Evolutionary conservation across 331 rosid genomes (phyloP), one percentile per base, ranked within the genome.

Genomic region (Phaseolus coccineus): DNA sequence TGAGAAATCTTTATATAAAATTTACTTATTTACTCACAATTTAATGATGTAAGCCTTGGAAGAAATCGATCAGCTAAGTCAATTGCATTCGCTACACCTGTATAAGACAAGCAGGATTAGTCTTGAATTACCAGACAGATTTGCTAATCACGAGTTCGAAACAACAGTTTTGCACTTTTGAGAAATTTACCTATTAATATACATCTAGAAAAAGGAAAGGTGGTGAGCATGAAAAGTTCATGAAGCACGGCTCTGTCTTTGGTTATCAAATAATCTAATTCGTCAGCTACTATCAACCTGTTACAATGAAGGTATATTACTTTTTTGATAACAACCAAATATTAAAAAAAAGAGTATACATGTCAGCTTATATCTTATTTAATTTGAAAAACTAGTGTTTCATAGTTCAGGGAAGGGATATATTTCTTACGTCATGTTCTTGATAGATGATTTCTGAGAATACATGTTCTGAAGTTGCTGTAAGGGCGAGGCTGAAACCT

Each of bases 61-160:
- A 96, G 94, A 79, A 93, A 96, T 51, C 98, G 98, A 81, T 90
- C 99, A 27, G 99, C 96, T 35, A 96, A 88, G 76, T 96, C 98
- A 27, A 96, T 96, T 62, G 99, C 97, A 89, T 96, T 96, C 9
- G 99, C 97, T 59, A 96, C 87, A 69, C 99, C 99, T 96, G 87
- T 51, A 81, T 52, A 52, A 58, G 22, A 73, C 68, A 47, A 69
- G 75, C 51, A 39, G 48, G 52, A 28, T 62, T 14, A 31, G 71
- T 69, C 61, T 10, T 25, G 44, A 55, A 62, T 35, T 28, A 8
- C 39, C 79, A 56, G 79, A 70, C 33, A 58, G 61, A 27, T 19
- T 37, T 28, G 22, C 28, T 12, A 11, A 48, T 37, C 27, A 52
- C 71, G 56, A 8, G 62, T 47, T n/a, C 77, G 58, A 39, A 4